phyloP scores from a whole-genome alignment of 2,329 filamentous ascomycete genomes.

The Fusarium phyllophilum region DNA sequence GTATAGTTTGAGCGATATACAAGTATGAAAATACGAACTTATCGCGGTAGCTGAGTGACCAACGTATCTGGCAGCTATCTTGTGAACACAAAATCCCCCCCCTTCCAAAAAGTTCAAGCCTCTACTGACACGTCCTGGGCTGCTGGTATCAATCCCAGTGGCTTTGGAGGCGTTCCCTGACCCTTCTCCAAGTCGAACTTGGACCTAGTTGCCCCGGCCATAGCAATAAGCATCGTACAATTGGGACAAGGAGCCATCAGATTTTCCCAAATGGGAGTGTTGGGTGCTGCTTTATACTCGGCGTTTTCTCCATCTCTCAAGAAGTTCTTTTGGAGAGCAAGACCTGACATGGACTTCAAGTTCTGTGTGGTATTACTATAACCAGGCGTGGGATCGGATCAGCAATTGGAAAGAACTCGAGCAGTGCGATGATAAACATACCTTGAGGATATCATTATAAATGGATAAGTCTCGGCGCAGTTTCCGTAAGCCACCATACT shows the following conservation, averaged over 20 bases:
- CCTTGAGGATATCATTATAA: neutral
- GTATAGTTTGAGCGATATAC: neutral
- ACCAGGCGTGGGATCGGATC: neutral
- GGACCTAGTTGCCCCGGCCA: neutral
- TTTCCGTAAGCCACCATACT: neutral
- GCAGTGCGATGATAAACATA: fast-evolving
- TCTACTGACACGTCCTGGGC: neutral
- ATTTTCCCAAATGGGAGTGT: neutral
- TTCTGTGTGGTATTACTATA: neutral
- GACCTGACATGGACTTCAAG: neutral
- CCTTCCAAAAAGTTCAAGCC: neutral
- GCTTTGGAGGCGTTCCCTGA: neutral
- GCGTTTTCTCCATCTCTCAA: neutral
- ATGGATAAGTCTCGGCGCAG: slow-evolving; percentile 3
- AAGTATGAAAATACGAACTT: neutral
- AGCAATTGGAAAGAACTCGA: neutral
- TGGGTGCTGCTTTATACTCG: neutral
- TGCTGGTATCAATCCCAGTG: fast-evolving
- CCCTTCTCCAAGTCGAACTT: neutral
- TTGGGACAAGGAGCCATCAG: neutral
- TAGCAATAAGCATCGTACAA: neutral
- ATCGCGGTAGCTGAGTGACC: neutral
- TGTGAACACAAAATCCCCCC: fast-evolving
- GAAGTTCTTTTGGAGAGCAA: neutral
- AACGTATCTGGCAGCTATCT: neutral